These are phyloP conservation scores for Ophiognomonia clavigignenti-juglandacearum DNA, from an alignment of 2,329 filamentous ascomycete genomes.

Conservation along the genomic window DNA sequence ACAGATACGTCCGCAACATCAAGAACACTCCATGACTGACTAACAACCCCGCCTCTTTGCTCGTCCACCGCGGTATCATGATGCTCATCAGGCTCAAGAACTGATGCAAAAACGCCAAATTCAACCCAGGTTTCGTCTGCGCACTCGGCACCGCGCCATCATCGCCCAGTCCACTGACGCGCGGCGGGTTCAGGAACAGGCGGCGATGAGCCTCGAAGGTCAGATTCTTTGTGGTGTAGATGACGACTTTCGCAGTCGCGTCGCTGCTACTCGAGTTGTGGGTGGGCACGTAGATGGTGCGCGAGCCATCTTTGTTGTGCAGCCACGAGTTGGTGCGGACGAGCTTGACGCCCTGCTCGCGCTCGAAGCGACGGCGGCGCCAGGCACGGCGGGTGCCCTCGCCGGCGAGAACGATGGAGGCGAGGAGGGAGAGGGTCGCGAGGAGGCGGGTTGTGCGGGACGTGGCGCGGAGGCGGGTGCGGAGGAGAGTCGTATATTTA, in stretches of 20 bases:
- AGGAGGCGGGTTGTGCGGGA: constrained; percentile 69
- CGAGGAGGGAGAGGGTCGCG: constrained; percentile 67
- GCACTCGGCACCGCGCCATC: constrained; percentile 76
- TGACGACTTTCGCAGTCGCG: constrained; percentile 83
- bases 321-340: constrained; percentile 89
- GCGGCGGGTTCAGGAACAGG: constrained; percentile 85
- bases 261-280: constrained; percentile 75
- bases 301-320: constrained; percentile 87
- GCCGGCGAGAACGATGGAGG: constrained; percentile 73
- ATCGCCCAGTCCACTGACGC: constrained; percentile 66
- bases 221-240: constrained; percentile 81
- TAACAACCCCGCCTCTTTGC: constrained; percentile 89
- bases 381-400: constrained; percentile 79
- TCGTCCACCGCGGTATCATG: constrained; percentile 93
- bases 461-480: constrained; percentile 54
- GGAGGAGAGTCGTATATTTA: constrained; percentile 51
- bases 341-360: constrained; percentile 75
- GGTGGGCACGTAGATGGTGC: constrained; percentile 84
- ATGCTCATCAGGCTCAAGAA: constrained; percentile 95
- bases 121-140: constrained; percentile 89
- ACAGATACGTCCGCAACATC: constrained; percentile 89
- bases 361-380: constrained; percentile 67
- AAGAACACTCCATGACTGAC: constrained; percentile 86
- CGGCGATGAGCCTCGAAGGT: constrained; percentile 96
- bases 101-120: constrained; percentile 93